Evolutionary conservation across 2,329 filamentous ascomycete genomes (phyloP).

Genomic region (Paraconiothyrium brasiliense): DNA sequence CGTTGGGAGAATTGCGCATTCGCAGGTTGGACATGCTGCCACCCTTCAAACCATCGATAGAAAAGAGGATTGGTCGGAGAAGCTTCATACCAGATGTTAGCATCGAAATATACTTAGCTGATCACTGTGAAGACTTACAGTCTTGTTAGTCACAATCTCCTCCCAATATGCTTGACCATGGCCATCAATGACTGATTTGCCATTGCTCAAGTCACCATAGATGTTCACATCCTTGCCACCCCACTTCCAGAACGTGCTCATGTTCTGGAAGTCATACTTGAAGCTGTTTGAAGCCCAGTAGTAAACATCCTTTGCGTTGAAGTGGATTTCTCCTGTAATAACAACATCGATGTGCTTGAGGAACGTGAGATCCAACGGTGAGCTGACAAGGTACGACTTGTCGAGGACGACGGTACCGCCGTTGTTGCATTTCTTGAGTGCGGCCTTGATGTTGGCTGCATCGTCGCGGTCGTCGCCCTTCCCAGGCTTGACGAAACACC

Average conservation of each 20-base stretch:
- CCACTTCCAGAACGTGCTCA: conserved; percentile 72
- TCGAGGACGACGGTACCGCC: conserved; percentile 71
- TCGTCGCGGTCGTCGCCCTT: conserved; percentile 52
- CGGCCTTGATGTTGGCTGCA: conserved; percentile 61
- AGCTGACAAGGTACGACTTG: conserved; percentile 68
- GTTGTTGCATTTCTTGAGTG: conserved; percentile 68
- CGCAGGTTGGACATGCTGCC: conserved; percentile 68
- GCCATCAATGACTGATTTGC: conserved; percentile 62
- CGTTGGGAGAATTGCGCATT: conserved; percentile 64
- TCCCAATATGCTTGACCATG: conserved; percentile 73
- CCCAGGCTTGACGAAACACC: not conserved
- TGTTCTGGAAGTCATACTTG: conserved; percentile 72
- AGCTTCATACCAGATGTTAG: not conserved
- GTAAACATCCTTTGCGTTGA: conserved; percentile 69
- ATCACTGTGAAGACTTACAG: conserved; percentile 54
- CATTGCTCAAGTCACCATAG: conserved; percentile 65
- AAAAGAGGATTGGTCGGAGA: conserved; percentile 65
- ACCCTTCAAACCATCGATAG: conserved; percentile 65
- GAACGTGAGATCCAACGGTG: conserved; percentile 71
- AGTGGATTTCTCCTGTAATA: conserved; percentile 68
- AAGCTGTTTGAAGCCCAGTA: conserved; percentile 75
- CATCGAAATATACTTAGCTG: not conserved
- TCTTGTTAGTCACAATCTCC: conserved; percentile 65
- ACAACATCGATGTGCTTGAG: conserved; percentile 70
- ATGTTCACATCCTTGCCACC: conserved; percentile 73